These are phyloP conservation scores for Drechslerella dactyloides DNA, from an alignment of 2,329 filamentous ascomycete genomes.

Conservation along the genomic window DNA sequence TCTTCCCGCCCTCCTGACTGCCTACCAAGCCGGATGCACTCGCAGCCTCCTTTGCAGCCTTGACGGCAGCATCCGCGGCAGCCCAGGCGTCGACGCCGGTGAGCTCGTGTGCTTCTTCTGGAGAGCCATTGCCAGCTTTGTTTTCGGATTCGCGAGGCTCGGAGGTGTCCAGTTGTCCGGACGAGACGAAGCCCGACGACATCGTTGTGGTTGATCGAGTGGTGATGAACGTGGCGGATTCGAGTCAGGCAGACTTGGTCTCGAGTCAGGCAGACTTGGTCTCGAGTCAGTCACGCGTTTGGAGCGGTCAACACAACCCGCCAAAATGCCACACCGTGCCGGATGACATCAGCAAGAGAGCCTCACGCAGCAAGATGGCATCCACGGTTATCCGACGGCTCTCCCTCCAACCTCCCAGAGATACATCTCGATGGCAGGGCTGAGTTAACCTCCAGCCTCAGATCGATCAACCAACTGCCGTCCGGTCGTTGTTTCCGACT, in stretches of 20 bases:
- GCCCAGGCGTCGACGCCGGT: slow-evolving; percentile 51
- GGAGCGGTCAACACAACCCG: slow-evolving; percentile 10
- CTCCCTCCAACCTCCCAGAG: neutral
- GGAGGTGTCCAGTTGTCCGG: slow-evolving; percentile 50
- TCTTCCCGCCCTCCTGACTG: slow-evolving; percentile 65
- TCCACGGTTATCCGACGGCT: neutral
- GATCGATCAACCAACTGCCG: too few relatives aligned
- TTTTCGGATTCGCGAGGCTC: slow-evolving; percentile 13
- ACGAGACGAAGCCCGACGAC: slow-evolving; percentile 56
- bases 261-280: too few relatives aligned
- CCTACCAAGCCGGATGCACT: slow-evolving; percentile 57
- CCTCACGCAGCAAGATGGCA: neutral
- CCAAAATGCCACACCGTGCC: slow-evolving; percentile 29
- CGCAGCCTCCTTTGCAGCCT: slow-evolving; percentile 65
- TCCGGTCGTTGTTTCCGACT: neutral
- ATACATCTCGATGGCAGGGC: too few relatives aligned
- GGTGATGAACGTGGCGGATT: neutral
- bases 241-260: too few relatives aligned
- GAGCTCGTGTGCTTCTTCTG: slow-evolving; percentile 12
- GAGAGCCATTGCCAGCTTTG: slow-evolving; percentile 4
- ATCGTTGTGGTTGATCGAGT: slow-evolving; percentile 33
- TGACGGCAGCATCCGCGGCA: slow-evolving; percentile 59
- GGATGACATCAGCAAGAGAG: slow-evolving; percentile 25
- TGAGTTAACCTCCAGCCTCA: too few relatives aligned
- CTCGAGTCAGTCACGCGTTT: slow-evolving; percentile 26